Evolutionary conservation across 768 basidiomycete species (phyloP).

Genomic region (Leccinum boreale): DNA sequence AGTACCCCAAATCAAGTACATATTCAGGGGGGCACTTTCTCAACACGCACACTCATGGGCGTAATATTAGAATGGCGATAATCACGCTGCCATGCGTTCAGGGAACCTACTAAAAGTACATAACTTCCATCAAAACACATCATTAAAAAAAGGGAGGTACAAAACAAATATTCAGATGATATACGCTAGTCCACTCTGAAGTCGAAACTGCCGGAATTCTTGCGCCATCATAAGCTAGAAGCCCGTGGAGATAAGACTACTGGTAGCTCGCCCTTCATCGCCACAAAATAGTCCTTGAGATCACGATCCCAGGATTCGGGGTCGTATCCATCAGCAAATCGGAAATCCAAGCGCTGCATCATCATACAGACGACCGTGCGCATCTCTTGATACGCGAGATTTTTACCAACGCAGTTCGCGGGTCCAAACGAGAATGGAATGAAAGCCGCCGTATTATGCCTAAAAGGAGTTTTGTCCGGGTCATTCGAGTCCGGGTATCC

Average conservation of each 20-base stretch:
- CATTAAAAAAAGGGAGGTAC: constrained; percentile 9
- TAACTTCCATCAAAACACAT: constrained; percentile 7
- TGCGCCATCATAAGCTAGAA: constrained; percentile 15
- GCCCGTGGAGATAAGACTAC: constrained; percentile 35
- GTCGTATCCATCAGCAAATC: constrained; percentile 37
- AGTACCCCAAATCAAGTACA: constrained; percentile 1
- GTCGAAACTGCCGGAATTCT: constrained; percentile 7
- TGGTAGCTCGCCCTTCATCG: constrained; percentile 33
- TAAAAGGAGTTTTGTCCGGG: constrained; percentile 27
- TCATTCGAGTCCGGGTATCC: constrained; percentile 24
- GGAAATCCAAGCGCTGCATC: constrained; percentile 40
- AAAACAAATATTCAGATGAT: constrained; percentile 24
- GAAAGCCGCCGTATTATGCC: constrained; percentile 37
- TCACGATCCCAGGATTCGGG: constrained; percentile 31
- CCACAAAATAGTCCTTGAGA: constrained; percentile 39
- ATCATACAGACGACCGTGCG: constrained; percentile 36
- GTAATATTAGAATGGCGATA: constrained; percentile 3
- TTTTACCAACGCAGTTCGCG: constrained; percentile 43
- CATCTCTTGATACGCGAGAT: constrained; percentile 43
- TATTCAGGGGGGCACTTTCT: constrained; percentile 10
- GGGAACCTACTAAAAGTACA: constrained; percentile 17
- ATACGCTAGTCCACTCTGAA: constrained; percentile 23
- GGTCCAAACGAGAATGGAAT: constrained; percentile 47
- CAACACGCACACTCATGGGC: background rate
- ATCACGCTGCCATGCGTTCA: constrained; percentile 9